Conservation (phyloP, 495 filamentous ascomycete species). For the Hypoxylon fuscum region DNA sequence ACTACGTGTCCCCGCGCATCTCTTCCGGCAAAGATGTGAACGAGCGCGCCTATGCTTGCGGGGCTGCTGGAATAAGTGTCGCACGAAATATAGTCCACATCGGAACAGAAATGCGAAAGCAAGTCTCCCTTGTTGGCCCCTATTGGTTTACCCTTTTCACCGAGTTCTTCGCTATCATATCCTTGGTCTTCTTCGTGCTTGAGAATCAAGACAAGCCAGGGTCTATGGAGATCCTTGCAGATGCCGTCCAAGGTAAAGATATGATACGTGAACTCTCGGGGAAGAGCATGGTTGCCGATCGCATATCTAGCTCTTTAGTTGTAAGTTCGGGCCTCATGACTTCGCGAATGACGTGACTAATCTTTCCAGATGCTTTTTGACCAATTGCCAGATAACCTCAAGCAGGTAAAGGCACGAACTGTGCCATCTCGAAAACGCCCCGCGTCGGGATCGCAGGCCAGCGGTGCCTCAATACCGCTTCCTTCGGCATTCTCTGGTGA, state of each 20-base stretch:
- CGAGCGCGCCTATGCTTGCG: conserved; percentile 88
- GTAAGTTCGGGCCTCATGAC: conserved; percentile 52
- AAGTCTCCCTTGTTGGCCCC: conserved; percentile 82
- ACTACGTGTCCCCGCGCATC: conserved; percentile 83
- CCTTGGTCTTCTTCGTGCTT: conserved; percentile 86
- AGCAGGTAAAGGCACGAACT: conserved; percentile 49
- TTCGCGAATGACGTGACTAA: conserved; percentile 13
- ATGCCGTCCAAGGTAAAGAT: conserved; percentile 83
- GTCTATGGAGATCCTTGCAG: conserved; percentile 79
- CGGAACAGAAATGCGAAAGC: conserved; percentile 85
- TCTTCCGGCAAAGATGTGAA: conserved; percentile 74
- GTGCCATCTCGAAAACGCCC: conserved; percentile 65
- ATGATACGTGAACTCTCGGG: conserved; percentile 80
- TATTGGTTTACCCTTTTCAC: conserved; percentile 99
- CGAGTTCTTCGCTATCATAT: conserved; percentile 92
- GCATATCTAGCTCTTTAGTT: conserved; percentile 78
- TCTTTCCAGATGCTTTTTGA: conserved; percentile 74
- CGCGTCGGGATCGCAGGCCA: conserved; percentile 56
- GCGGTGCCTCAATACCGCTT: conserved; percentile 26
- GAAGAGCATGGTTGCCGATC: conserved; percentile 87
- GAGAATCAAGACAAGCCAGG: conserved; percentile 86
- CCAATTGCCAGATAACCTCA: conserved; percentile 75
- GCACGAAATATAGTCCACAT: conserved; percentile 96
- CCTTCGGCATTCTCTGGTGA: conserved; percentile 18
- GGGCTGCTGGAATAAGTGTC: conserved; percentile 89